Evolutionary conservation across 495 filamentous ascomycete species (phyloP), one percentile per base, ranked within the genome.

Genomic region (Hyaloscypha variabilis): DNA sequence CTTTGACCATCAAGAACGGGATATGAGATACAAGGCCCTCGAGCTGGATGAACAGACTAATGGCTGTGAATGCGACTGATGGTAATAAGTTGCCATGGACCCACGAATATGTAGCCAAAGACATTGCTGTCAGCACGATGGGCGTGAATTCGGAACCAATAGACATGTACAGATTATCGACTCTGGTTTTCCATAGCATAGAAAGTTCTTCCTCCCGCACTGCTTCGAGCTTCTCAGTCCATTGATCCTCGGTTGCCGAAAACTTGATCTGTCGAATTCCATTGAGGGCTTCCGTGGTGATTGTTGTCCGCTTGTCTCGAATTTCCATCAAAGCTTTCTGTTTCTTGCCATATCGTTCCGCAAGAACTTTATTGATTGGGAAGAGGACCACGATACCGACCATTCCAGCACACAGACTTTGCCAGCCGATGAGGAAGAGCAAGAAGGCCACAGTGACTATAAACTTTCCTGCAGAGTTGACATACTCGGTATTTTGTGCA

Each of bases 371-470:
- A 17, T 54, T 54, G 6, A 54, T 54, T 8, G 51, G 51, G 14
- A n/a, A 36, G 65, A 50, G 34, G 13, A 63, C 4, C 13, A 23
- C 17, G 65, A 88, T 85, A 0, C 85, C 81, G 1, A 81, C 77
- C 8, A 94, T 78, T 11, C 91, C 91, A 8, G 89, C 85, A 11
- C 89, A 26, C 25, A 63, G 14, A 31, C 29, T 49, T 51, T 57
- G 49, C 65, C 65, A 67, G 28, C 65, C 65, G 6, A 67, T 57
- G 13, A 67, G 49, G 13, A 24, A n/a, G 2, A 63, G 14, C 13
- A 67, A 49, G 39, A 67, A 67, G 10, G 26, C 21, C 21, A 67
- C 31, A 24, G 65, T 31, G 31, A 67, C 29, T 8, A 68, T 69
- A 23, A 87, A 79, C 6, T 87, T 87, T 0, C 51, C 51, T 54